Percentiles rank a stretch among this genome's conserved stretches.
Evolutionary conservation across 352 stramenopile genomes (phyloP).

Genomic region (Phytophthora cryptogea): DNA sequence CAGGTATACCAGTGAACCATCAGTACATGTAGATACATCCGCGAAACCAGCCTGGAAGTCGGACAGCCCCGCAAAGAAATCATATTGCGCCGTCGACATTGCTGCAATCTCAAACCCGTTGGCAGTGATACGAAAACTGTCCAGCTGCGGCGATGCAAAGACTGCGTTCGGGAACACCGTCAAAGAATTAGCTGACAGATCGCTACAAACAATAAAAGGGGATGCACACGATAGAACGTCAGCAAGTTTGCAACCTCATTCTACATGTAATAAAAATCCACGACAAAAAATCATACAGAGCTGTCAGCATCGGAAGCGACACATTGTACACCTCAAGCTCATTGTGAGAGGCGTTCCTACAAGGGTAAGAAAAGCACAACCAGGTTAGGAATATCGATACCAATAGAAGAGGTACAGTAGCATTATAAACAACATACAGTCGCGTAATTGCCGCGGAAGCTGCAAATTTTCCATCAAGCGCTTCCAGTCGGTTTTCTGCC

Average conservation of each 20-base stretch:
- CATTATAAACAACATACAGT: conserved; percentile 39
- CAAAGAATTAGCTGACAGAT: conserved; percentile 60
- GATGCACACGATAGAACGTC: conserved; percentile 2
- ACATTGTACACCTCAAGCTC: conserved; percentile 41
- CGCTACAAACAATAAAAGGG: conserved; percentile 26
- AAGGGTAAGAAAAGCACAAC: neutral
- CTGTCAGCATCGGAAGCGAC: conserved; percentile 39
- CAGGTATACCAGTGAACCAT: conserved; percentile 55
- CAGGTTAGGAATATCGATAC: conserved; percentile 6
- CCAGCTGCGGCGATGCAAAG: conserved; percentile 50
- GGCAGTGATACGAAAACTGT: conserved; percentile 46
- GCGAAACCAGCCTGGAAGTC: conserved; percentile 63
- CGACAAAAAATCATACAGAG: conserved; percentile 38
- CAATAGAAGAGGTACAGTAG: neutral
- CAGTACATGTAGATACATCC: conserved; percentile 48
- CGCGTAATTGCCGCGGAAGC: conserved; percentile 35
- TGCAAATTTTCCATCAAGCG: conserved; percentile 35
- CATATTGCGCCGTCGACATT: conserved; percentile 58
- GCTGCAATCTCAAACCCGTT: conserved; percentile 65
- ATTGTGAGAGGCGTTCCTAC: conserved; percentile 64
- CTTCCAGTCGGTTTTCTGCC: conserved; percentile 46
- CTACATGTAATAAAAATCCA: too few species aligned
- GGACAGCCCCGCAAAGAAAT: conserved; percentile 66
- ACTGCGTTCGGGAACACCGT: conserved; percentile 48
- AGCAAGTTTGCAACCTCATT: neutral